phyloP scores from a whole-genome alignment of 208 protist species.

The Trichomonas vaginalis region DNA sequence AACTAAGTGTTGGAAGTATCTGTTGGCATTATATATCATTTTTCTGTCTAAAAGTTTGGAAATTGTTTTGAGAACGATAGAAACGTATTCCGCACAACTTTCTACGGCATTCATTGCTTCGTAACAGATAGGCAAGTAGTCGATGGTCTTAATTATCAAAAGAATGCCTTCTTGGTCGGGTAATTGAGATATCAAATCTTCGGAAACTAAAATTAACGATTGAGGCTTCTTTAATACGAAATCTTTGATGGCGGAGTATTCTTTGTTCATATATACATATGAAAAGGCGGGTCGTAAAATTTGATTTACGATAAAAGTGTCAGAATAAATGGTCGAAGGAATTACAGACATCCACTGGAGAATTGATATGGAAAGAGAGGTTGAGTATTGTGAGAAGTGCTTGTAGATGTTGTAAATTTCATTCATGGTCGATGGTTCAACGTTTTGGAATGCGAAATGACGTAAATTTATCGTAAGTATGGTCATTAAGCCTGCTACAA shows the following conservation, averaged over 20 bases:
- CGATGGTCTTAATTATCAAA: neutral
- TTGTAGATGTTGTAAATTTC: neutral
- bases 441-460: neutral
- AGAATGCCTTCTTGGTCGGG: neutral
- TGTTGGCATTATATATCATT: neutral
- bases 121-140: neutral
- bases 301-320: neutral
- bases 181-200: neutral
- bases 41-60: neutral
- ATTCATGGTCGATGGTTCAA: neutral
- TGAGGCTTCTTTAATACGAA: neutral
- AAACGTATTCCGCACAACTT: neutral
- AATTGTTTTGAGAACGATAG: neutral
- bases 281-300: neutral
- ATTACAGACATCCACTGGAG: neutral
- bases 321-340: neutral
- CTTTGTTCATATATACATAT: neutral
- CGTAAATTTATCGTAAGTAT: neutral
- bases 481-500: neutral
- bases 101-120: neutral
- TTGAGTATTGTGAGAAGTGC: neutral
- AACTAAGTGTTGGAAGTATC: neutral
- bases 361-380: neutral
- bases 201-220: neutral
- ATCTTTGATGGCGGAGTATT: neutral